A percentile compares a stretch with the other conserved stretches of the same genome.
These are phyloP conservation scores for Aureobasidium sp. DNA, from an alignment of 2,329 filamentous ascomycete genomes.

Conservation along the genomic window DNA sequence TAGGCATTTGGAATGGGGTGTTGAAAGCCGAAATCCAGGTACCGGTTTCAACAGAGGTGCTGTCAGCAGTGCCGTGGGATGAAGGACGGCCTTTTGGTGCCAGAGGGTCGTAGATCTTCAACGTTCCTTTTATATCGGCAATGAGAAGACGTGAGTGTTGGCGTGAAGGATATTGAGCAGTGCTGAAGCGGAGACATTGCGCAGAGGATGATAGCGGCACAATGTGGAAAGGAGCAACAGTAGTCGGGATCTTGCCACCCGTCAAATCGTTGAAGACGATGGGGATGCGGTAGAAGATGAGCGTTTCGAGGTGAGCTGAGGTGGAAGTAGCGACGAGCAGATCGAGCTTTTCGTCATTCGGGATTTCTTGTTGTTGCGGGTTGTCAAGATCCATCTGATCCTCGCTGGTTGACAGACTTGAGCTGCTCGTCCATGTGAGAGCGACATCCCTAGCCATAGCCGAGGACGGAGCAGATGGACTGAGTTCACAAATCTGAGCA, in stretches of 20 bases:
- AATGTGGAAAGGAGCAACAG: constrained; percentile 37
- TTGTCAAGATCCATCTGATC: constrained; percentile 8
- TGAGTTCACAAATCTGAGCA: constrained; percentile 41
- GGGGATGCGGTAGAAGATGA: constrained; percentile 33
- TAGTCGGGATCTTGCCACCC: constrained; percentile 27
- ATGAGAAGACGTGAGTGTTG: constrained; percentile 47
- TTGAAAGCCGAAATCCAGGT: constrained; percentile 23
- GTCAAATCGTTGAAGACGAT: constrained; percentile 22
- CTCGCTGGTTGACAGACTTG: constrained; percentile 4
- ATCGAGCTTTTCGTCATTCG: constrained; percentile 17
- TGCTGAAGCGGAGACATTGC: constrained; percentile 45
- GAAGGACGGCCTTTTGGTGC: constrained; percentile 15
- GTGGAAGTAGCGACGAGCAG: constrained; percentile 29
- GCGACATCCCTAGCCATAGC: constrained; percentile 42
- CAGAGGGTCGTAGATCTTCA: constrained; percentile 48
- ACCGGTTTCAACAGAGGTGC: constrained; percentile 12
- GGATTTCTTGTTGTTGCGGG: background rate
- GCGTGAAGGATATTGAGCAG: constrained; percentile 41
- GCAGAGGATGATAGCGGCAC: constrained; percentile 42
- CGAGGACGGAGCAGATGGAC: constrained; percentile 39
- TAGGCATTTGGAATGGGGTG: constrained; percentile 18
- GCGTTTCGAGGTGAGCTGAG: constrained; percentile 29
- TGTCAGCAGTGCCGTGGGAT: constrained; percentile 18
- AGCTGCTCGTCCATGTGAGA: constrained; percentile 40
- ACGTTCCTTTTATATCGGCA: constrained; percentile 42